Evolutionary conservation across 192 early-diverging fungal species (phyloP).

Genomic region (Martensiomyces pterosporus): DNA sequence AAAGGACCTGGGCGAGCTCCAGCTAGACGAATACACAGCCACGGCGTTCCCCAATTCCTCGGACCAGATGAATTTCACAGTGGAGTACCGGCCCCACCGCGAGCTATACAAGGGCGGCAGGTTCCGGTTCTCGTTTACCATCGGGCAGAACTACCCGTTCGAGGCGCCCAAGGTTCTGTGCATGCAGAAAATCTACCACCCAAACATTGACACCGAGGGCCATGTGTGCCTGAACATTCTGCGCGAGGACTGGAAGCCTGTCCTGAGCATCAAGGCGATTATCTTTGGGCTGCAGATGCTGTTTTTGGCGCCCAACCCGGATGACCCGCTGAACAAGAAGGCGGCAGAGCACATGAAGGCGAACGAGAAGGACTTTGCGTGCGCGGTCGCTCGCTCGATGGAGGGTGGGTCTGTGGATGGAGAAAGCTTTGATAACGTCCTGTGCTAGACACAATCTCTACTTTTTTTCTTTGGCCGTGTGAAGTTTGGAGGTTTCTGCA

Average conservation of each 20-base stretch:
- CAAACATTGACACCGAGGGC: constrained; percentile 95
- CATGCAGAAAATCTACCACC: constrained; percentile 91
- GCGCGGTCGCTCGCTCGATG: constrained; percentile 75
- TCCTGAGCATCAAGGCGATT: constrained; percentile 87
- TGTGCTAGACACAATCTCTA: too few relatives aligned
- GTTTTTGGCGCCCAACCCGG: constrained; percentile 91
- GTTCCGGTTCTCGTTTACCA: constrained; percentile 78
- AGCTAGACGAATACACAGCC: constrained; percentile 63
- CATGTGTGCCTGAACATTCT: constrained; percentile 96
- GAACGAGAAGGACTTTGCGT: constrained; percentile 66
- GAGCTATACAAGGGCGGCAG: constrained; percentile 82
- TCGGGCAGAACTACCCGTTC: constrained; percentile 89
- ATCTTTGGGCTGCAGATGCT: constrained; percentile 89
- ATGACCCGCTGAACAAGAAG: constrained; percentile 97
- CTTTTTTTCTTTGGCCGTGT: too few relatives aligned
- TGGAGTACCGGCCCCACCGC: constrained; percentile 83
- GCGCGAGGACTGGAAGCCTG: constrained; percentile 98
- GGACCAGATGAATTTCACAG: constrained; percentile 77
- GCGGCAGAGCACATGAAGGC: constrained; percentile 78
- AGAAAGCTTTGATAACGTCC: constrained; percentile 69
- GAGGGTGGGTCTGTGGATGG: constrained; percentile 69
- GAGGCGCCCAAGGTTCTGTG: constrained; percentile 91
- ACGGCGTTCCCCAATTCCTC: constrained; percentile 73
- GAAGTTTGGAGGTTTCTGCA: too few relatives aligned
- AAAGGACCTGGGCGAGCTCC: constrained; percentile 90